Percentiles rank a stretch among this genome's conserved stretches.
phyloP scores from a whole-genome alignment of 2,329 filamentous ascomycete species.

The Fusarium nanum region DNA sequence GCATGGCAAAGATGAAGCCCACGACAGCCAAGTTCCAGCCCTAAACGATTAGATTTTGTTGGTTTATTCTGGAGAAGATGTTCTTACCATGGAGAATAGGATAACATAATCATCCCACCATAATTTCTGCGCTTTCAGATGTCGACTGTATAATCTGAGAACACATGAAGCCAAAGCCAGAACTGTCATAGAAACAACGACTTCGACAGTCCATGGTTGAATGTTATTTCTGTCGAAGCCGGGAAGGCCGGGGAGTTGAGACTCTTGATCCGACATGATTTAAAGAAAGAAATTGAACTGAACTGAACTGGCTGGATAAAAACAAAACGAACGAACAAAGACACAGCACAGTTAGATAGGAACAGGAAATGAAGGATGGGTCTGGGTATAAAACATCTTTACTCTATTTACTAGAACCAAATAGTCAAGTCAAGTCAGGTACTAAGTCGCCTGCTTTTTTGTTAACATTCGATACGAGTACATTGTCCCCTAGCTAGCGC shows the following conservation, averaged over 20 bases:
- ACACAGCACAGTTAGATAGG: neutral
- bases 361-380: neutral
- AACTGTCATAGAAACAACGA: slow-evolving; percentile 56
- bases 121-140: slow-evolving; percentile 55
- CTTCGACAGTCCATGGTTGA: slow-evolving; percentile 57
- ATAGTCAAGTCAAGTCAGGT: no score
- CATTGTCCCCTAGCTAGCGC: neutral
- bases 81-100: slow-evolving; percentile 59
- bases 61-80: no score
- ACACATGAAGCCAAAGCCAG: slow-evolving; percentile 54
- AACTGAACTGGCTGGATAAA: neutral
- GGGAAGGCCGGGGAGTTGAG: slow-evolving; percentile 40
- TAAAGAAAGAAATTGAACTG: neutral
- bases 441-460: neutral
- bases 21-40: slow-evolving; percentile 57
- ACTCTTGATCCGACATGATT: slow-evolving; percentile 31
- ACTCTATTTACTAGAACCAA: neutral
- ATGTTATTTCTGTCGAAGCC: slow-evolving; percentile 48
- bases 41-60: slow-evolving; percentile 39
- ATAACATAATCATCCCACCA: slow-evolving; percentile 66
- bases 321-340: neutral
- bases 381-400: neutral
- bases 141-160: slow-evolving; percentile 57
- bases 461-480: neutral
- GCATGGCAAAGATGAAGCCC: slow-evolving; percentile 62